Percentiles rank a stretch among this genome's conserved stretches.
These are phyloP conservation scores for Kuraishia cidri DNA, from an alignment of 805 yeast genomes.

Conservation along the genomic window DNA sequence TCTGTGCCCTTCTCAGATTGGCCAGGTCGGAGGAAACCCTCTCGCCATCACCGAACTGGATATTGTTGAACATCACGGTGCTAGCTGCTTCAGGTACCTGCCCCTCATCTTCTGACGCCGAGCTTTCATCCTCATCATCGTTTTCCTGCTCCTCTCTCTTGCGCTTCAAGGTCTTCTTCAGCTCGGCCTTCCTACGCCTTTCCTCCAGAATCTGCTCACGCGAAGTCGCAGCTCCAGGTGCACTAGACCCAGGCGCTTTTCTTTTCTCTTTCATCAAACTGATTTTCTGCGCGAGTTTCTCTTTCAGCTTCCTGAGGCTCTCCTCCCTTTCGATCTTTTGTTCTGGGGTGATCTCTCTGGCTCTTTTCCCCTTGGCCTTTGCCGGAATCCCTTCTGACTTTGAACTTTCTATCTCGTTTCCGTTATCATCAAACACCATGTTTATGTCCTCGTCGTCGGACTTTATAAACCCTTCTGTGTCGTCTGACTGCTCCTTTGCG, in stretches of 20 bases:
- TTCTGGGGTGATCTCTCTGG: slow-evolving; percentile 27
- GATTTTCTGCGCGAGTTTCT: slow-evolving; percentile 72
- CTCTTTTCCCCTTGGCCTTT: slow-evolving; percentile 5
- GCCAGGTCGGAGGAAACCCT: slow-evolving; percentile 66
- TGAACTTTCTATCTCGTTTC: slow-evolving; percentile 27
- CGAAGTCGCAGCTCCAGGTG: slow-evolving; percentile 74
- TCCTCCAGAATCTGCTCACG: slow-evolving; percentile 72
- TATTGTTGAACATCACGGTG: slow-evolving; percentile 67
- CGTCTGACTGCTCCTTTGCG: slow-evolving; percentile 40
- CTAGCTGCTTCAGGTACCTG: slow-evolving; percentile 17
- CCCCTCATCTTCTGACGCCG: slow-evolving; percentile 22
- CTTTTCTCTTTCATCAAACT: slow-evolving; percentile 64
- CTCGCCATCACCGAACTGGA: slow-evolving; percentile 76
- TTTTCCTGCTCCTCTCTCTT: slow-evolving; percentile 18
- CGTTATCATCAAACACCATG: slow-evolving; percentile 66
- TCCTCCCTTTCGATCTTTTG: slow-evolving; percentile 40
- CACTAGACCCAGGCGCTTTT: slow-evolving; percentile 84
- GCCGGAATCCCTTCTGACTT: slow-evolving; percentile 3
- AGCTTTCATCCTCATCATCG: slow-evolving; percentile 23
- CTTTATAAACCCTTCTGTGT: slow-evolving; percentile 6
- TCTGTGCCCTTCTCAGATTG: slow-evolving; percentile 46
- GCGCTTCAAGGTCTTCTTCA: slow-evolving; percentile 19
- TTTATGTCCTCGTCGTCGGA: slow-evolving; percentile 7
- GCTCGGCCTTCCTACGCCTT: slow-evolving; percentile 40
- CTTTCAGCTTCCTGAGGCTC: slow-evolving; percentile 60